Evolutionary conservation across 2,329 filamentous ascomycete species (phyloP), one percentile per base, ranked within the genome.

Genomic region (Shiraia sp.): DNA sequence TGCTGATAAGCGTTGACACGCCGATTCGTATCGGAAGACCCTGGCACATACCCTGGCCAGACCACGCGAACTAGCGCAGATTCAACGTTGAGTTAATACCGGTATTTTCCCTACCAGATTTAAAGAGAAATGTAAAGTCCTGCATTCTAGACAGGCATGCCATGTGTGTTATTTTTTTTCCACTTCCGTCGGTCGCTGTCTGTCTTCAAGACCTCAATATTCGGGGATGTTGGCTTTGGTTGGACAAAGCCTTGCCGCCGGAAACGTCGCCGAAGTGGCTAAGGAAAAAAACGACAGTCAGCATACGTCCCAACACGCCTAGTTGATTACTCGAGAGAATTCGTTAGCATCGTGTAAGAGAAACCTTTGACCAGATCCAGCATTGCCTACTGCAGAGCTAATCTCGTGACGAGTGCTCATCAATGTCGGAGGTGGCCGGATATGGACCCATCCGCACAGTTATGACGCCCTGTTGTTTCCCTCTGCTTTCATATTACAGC

Each of bases 281-380:
- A 57, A 44, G 42, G 41, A 53, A 59, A 45, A 45, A 46, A 32
- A 37, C 45, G 55, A 55, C 54, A 63, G 56, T 51, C 47, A 48
- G 51, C 55, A 50, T 56, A 55, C 47, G 23, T 57, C 49, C 53
- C 46, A 55, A 55, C 51, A 53, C 49, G 46, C 40, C 40, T 48
- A 36, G 14, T 36, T 19, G 16, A 60, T 67, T 67, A 67, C 63
- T 67, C 63, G 59, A 66, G 64, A 42, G 36, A 52, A 53, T 50
- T 31, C 29, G 17, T 47, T 57, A 29, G 35, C 32, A 65, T 68
- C 61, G 62, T 66, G 61, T 65, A 57, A 66, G 45, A 47, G 49
- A 60, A 62, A 58, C 46, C 34, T 42, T 37, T 32, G 37, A 19
- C 45, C 44, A 46, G 36, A 30, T 33, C 43, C 43, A 40, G 37